A percentile compares a stretch with the other conserved stretches of the same genome.
These are phyloP conservation scores for Fusarium humuli DNA, from an alignment of 2,329 filamentous ascomycete genomes.

Conservation along the genomic window DNA sequence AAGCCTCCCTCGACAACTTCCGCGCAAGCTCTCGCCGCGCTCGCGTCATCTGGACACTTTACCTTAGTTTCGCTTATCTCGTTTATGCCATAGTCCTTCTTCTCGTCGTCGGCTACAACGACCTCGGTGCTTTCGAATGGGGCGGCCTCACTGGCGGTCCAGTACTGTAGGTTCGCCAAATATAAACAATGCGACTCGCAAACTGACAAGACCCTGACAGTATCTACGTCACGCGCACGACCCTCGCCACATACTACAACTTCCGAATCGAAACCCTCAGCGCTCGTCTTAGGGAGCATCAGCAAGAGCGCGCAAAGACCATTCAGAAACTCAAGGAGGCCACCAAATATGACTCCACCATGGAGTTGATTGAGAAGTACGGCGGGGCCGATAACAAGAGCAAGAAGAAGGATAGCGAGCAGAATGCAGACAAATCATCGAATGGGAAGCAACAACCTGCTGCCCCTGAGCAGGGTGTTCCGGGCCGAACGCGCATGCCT, in stretches of 20 bases:
- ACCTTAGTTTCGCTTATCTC: conserved; percentile 90
- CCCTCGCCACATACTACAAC: conserved; percentile 78
- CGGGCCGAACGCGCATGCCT: conserved; percentile 60
- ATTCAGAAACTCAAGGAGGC: conserved; percentile 95
- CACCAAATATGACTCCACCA: conserved; percentile 95
- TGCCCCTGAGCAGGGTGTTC: conserved; percentile 30
- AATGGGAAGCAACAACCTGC: conserved; percentile 28
- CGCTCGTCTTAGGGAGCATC: conserved; percentile 76
- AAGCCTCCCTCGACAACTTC: conserved; percentile 77
- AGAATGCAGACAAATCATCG: conserved; percentile 22
- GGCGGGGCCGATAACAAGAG: conserved; percentile 70
- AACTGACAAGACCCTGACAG: conserved; percentile 57
- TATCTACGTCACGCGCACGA: conserved; percentile 80
- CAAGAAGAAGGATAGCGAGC: conserved; percentile 44
- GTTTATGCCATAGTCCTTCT: conserved; percentile 84
- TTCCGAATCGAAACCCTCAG: conserved; percentile 81
- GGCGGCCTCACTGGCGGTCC: conserved; percentile 82
- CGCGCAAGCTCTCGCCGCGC: conserved; percentile 79
- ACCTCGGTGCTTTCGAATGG: conserved; percentile 82
- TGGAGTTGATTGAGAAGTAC: conserved; percentile 94
- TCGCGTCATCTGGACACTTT: conserved; percentile 89
- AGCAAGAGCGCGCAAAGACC: conserved; percentile 83
- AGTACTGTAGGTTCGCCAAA: conserved; percentile 69
- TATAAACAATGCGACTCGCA: background rate
- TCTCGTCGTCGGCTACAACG: conserved; percentile 85